Evolutionary conservation across 352 stramenopile genomes (phyloP).

Genomic region (Globisporangium recalcitrans): DNA sequence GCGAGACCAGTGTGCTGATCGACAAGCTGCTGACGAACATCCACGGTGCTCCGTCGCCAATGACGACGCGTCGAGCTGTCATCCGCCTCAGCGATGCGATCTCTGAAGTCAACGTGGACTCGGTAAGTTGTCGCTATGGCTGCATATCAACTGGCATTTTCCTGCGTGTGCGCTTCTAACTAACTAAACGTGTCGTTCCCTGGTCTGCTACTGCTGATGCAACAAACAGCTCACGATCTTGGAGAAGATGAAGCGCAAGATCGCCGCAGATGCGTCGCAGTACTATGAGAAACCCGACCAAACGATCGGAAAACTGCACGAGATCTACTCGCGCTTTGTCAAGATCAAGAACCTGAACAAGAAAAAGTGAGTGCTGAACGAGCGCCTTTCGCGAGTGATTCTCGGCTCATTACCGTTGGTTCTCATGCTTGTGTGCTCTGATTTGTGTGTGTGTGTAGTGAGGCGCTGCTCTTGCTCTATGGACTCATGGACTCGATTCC

Average conservation of each 20-base stretch:
- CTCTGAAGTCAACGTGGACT: constrained; percentile 22
- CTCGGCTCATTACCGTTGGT: not conserved
- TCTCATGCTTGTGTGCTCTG: not conserved
- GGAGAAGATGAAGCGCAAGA: constrained; percentile 77
- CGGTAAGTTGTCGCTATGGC: constrained; percentile 19
- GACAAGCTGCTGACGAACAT: constrained; percentile 50
- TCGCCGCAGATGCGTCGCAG: constrained; percentile 32
- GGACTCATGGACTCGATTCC: constrained; percentile 57
- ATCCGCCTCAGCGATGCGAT: constrained; percentile 49
- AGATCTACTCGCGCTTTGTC: constrained; percentile 74
- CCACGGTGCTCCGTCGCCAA: constrained; percentile 45
- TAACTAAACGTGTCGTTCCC: not conserved
- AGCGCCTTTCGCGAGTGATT: not conserved
- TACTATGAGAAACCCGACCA: constrained; percentile 39
- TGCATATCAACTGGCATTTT: too few species aligned
- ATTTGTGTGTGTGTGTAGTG: constrained; percentile 31
- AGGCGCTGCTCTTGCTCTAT: constrained; percentile 60
- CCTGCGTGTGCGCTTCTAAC: not conserved
- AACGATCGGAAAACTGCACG: constrained; percentile 53
- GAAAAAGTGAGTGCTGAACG: constrained; percentile 43
- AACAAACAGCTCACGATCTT: constrained; percentile 50
- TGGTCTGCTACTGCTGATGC: not conserved
- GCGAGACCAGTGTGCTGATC: constrained; percentile 49
- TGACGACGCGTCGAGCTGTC: constrained; percentile 52
- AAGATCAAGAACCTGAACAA: constrained; percentile 71